phyloP scores from a whole-genome alignment of 192 early-diverging fungal genomes.

The Mortierella claussenii region DNA sequence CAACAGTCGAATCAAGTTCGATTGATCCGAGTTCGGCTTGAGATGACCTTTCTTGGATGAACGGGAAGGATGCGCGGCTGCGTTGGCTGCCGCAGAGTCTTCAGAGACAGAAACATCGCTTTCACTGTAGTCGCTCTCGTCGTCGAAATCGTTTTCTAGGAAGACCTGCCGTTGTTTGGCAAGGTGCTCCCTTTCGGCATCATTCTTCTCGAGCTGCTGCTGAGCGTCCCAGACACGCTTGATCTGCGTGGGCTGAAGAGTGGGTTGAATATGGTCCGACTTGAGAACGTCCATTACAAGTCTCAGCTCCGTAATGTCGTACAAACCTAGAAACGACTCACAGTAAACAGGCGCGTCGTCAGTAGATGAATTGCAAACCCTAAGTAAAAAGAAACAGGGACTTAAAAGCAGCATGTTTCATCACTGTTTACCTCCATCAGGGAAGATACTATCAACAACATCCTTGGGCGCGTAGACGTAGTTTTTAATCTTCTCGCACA shows the following conservation, averaged over 20 bases:
- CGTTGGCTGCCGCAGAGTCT: background rate
- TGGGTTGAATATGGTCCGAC: constrained; percentile 20
- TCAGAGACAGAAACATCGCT: background rate
- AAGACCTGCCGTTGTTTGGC: constrained; percentile 1
- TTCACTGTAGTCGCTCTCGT: constrained; percentile 9
- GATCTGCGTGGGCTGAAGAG: constrained; percentile 28
- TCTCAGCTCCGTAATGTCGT: constrained; percentile 34
- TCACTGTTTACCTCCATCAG: constrained; percentile 14
- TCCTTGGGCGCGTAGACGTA: constrained; percentile 50
- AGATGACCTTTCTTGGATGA: constrained; percentile 2
- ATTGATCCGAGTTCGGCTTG: background rate
- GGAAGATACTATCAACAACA: constrained; percentile 19
- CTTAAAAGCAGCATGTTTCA: background rate
- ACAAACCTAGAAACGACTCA: constrained; percentile 16
- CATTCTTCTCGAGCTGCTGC: constrained; percentile 24
- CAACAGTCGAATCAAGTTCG: constrained; percentile 45
- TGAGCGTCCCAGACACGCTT: constrained; percentile 32
- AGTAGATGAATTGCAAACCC: too few species aligned
- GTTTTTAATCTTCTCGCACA: constrained; percentile 64
- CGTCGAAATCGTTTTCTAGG: background rate
- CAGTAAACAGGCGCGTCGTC: too few species aligned
- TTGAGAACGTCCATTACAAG: constrained; percentile 36
- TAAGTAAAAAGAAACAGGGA: too few species aligned
- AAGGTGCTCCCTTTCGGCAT: constrained; percentile 10
- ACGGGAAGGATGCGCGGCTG: background rate